Base-by-base conservation (phyloP, 192 early-diverging fungal species). In the Borealophlyctis nickersoniae region DNA sequence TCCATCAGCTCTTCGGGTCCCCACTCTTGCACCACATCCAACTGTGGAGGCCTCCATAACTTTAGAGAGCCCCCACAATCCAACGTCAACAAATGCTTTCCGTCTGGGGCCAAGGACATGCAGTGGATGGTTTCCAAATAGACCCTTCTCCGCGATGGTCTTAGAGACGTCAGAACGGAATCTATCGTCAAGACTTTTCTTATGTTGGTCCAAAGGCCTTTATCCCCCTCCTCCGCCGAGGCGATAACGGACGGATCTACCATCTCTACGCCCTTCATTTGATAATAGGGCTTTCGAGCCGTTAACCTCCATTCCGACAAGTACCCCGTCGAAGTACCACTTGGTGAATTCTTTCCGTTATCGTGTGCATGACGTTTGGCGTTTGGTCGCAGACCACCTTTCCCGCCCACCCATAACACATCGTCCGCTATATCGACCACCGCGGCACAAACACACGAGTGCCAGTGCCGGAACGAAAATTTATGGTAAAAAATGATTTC, bases 401-500 rank as follows among this genome's bases (percentile, higher is more conserved):
- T 69, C 3, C 81, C 81, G 49, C 77, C 74, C 36, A 83, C 49
- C 49, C 68, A 70, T 33, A 82, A 57, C 26, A 81, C 65, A 16
- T 73, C 69, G n/a, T 49, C 67, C 11, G 52, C 30, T 11, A 63
- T 60, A 58, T 82, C 77, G 0, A 81, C 53, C 13, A 62, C 69
- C 0, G 78, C 79, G 19, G 77, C 72, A 4, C 70, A 71, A 26
- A 79, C 67, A 16, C 71, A 76, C 34, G 67, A 33, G 49, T 77
- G 69, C 77, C 77, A 79, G 30, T 58, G 39, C 3, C 66, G 55
- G 57, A 84, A 79, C 9, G 63, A 73, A 56, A 73, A 79, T 61
- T 77, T 79, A 52, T 84, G 82, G 45, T 79, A 73, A 29, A 71
- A 75, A 28, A 58, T 56, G 49, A 84, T 75, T n/a, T 56, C 71